Evolutionary conservation across 2,329 filamentous ascomycete genomes (phyloP).

Genomic region (Aspergillus hortae): DNA sequence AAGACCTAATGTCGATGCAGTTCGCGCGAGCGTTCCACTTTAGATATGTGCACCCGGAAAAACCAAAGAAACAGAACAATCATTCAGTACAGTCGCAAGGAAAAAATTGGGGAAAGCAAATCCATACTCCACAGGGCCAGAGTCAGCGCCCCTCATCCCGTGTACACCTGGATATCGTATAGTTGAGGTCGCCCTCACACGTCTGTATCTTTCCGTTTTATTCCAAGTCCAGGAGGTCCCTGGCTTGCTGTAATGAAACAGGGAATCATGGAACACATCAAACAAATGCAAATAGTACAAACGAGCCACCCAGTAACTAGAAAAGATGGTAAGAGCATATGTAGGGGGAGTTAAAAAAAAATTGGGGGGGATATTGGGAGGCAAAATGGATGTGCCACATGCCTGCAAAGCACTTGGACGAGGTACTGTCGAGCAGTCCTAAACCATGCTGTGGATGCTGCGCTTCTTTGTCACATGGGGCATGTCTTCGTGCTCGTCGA

Average conservation of each 20-base stretch:
- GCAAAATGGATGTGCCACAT: background rate
- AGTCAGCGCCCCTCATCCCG: background rate
- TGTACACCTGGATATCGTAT: constrained; percentile 2
- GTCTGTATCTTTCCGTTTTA: constrained; percentile 15
- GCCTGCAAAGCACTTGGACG: background rate
- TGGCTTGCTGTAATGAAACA: constrained; percentile 13
- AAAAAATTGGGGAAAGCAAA: background rate
- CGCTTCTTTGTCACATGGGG: constrained; percentile 44
- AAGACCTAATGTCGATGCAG: constrained; percentile 6
- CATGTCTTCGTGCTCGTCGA: constrained; percentile 41
- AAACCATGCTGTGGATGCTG: constrained; percentile 43
- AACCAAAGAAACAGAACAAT: background rate
- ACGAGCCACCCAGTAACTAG: constrained; percentile 10
- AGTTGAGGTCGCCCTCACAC: constrained; percentile 20
- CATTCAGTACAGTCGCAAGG: background rate
- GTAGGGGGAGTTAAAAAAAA: constrained; percentile 2
- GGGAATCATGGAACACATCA: constrained; percentile 11
- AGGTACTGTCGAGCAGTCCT: constrained; percentile 4
- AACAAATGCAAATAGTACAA: constrained; percentile 13
- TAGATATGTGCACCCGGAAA: constrained; percentile 1
- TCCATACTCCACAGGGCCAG: background rate
- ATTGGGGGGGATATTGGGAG: background rate
- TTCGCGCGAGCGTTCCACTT: constrained; percentile 14
- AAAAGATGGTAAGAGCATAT: constrained; percentile 14
- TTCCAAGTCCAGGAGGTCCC: constrained; percentile 5